phyloP scores from a whole-genome alignment of 1,284 basidiomycete species.

The Tilletia walkeri region DNA sequence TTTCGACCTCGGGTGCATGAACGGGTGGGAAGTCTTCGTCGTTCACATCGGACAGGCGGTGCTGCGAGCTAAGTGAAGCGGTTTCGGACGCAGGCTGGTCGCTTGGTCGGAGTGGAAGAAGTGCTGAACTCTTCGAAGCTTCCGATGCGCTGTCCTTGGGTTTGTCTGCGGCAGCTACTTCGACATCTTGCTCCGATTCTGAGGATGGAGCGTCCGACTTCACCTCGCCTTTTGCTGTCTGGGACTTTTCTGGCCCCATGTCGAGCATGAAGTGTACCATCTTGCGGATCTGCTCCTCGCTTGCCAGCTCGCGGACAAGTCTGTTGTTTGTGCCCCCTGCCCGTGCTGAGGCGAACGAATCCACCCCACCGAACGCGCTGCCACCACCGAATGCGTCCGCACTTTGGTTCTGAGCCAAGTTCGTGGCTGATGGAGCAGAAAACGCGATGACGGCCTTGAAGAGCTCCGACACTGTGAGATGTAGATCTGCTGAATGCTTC shows the following conservation, averaged over 20 bases:
- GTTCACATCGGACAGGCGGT: not conserved
- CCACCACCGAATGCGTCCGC: conserved; percentile 30
- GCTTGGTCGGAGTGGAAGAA: conserved; percentile 23
- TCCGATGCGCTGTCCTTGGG: not conserved
- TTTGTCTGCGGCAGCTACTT: not conserved
- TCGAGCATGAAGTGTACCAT: conserved; percentile 78
- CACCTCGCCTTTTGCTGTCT: conserved; percentile 33
- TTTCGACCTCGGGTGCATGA: conserved; percentile 32
- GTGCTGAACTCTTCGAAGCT: not conserved
- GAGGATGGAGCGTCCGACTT: not conserved
- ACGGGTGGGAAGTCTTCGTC: conserved; percentile 34
- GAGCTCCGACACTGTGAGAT: conserved; percentile 84
- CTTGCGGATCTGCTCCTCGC: conserved; percentile 69
- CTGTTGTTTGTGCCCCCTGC: conserved; percentile 62
- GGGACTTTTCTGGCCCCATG: conserved; percentile 21
- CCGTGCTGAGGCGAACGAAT: conserved; percentile 36
- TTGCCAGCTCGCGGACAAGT: conserved; percentile 85
- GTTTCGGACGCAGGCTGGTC: conserved; percentile 26
- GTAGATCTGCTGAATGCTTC: conserved; percentile 71
- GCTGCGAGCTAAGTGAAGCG: conserved; percentile 19
- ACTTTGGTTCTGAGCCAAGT: conserved; percentile 55
- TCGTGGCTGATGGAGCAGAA: conserved; percentile 79
- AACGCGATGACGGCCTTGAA: conserved; percentile 93
- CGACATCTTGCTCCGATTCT: not conserved
- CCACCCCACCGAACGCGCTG: conserved; percentile 30